Evolutionary conservation across 306 rosid species (phyloP).

Genomic region (Senna tora): DNA sequence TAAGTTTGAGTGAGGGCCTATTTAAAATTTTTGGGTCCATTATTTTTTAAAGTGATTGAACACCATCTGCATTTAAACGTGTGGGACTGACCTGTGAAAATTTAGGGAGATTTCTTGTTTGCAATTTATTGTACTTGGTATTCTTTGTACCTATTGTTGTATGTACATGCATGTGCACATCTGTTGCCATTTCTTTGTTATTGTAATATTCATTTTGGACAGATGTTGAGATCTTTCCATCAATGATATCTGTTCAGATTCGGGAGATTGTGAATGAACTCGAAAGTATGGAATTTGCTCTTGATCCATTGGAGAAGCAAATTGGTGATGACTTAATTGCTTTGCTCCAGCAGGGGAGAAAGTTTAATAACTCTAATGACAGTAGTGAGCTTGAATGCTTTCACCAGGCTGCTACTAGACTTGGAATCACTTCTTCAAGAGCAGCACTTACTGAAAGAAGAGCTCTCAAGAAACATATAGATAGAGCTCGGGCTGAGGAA

Average conservation of each 20-base stretch:
- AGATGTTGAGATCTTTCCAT: conserved; percentile 31
- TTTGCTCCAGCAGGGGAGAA: conserved; percentile 89
- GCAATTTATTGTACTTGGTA: conserved; percentile 12
- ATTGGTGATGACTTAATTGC: conserved; percentile 81
- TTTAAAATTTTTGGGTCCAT: conserved; percentile 5
- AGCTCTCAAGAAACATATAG: conserved; percentile 88
- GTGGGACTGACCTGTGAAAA: neutral
- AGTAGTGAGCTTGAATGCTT: conserved; percentile 89
- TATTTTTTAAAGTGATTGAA: conserved; percentile 20
- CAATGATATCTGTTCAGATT: conserved; percentile 58
- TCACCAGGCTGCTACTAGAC: conserved; percentile 89
- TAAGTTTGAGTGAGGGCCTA: neutral
- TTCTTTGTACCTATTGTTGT: conserved; percentile 5
- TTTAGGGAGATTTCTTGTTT: neutral
- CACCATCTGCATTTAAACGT: neutral
- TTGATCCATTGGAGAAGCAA: conserved; percentile 89
- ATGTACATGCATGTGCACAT: conserved; percentile 11
- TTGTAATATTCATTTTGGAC: conserved; percentile 15
- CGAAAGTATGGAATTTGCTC: conserved; percentile 57
- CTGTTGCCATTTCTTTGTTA: conserved; percentile 7
- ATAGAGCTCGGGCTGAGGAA: conserved; percentile 91
- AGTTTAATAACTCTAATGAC: conserved; percentile 64
- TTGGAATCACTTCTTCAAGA: conserved; percentile 93
- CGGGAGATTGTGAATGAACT: conserved; percentile 75
- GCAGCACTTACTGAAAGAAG: conserved; percentile 96